phyloP scores from a whole-genome alignment of 1,284 basidiomycete genomes.

The Boletus holoroseus region DNA sequence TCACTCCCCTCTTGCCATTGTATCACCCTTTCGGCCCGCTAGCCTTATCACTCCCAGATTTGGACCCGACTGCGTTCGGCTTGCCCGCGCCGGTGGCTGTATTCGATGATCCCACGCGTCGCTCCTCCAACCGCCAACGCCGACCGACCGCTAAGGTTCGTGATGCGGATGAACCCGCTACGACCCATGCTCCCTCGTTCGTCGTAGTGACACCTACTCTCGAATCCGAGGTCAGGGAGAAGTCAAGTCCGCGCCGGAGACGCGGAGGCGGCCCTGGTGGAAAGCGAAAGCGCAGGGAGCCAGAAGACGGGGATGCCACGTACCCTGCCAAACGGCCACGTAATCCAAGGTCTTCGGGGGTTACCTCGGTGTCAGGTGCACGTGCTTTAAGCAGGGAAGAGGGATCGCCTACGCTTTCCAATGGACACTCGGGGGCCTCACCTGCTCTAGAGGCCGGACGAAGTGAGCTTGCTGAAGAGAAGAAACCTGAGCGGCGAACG shows the following conservation, averaged over 20 bases:
- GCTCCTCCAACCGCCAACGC: slow-evolving; percentile 45
- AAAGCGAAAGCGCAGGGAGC: slow-evolving; percentile 56
- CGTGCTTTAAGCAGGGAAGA: slow-evolving; percentile 26
- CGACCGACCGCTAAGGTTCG: slow-evolving; percentile 50
- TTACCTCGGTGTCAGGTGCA: slow-evolving; percentile 15
- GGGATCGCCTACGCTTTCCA: slow-evolving; percentile 29
- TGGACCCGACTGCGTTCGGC: slow-evolving; percentile 55
- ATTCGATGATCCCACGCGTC: slow-evolving; percentile 37
- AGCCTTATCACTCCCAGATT: slow-evolving; percentile 60
- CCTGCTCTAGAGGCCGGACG: slow-evolving; percentile 21
- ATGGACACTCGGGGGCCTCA: slow-evolving; percentile 22
- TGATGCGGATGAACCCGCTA: slow-evolving; percentile 37
- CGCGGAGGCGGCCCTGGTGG: slow-evolving; percentile 37
- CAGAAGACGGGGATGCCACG: slow-evolving; percentile 57
- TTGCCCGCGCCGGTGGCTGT: slow-evolving; percentile 39
- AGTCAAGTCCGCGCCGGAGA: slow-evolving; percentile 41
- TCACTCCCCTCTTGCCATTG: slow-evolving; percentile 54
- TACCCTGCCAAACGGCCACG: slow-evolving; percentile 68
- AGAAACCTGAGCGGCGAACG: slow-evolving; percentile 41
- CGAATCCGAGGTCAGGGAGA: slow-evolving; percentile 34
- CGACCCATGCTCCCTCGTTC: slow-evolving; percentile 12
- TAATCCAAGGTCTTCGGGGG: slow-evolving; percentile 39
- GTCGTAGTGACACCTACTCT: slow-evolving; percentile 17
- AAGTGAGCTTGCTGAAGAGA: slow-evolving; percentile 24
- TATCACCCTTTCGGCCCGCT: slow-evolving; percentile 64